These are phyloP conservation scores for Mortierella antarctica DNA, from an alignment of 192 early-diverging fungal species.

Conservation along the genomic window DNA sequence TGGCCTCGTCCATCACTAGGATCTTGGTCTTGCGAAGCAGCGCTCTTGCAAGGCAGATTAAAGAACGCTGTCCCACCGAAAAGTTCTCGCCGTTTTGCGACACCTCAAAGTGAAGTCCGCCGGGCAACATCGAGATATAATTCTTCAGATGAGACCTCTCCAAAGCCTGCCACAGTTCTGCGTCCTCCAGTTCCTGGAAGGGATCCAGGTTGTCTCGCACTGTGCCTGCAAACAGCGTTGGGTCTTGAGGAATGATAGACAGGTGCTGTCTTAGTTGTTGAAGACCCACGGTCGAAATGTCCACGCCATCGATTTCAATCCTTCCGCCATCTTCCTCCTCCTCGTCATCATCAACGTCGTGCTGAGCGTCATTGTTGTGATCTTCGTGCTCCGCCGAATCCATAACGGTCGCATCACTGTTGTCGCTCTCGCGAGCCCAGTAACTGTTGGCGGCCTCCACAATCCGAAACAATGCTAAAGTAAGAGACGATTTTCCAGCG, in stretches of 20 bases:
- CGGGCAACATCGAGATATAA: slow-evolving; percentile 39
- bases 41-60: slow-evolving; percentile 81
- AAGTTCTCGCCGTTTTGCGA: slow-evolving; percentile 85
- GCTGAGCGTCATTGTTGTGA: not conserved
- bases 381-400: not conserved
- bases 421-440: slow-evolving; percentile 62
- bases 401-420: slow-evolving; percentile 24
- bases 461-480: slow-evolving; percentile 60
- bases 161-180: slow-evolving; percentile 78
- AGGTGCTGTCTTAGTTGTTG: slow-evolving; percentile 79
- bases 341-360: slow-evolving; percentile 30
- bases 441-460: slow-evolving; percentile 57
- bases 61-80: slow-evolving; percentile 80
- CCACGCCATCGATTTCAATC: slow-evolving; percentile 84
- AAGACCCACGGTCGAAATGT: slow-evolving; percentile 76
- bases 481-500: slow-evolving; percentile 63
- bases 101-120: slow-evolving; percentile 74
- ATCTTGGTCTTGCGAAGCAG: slow-evolving; percentile 74
- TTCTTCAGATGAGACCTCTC: slow-evolving; percentile 75
- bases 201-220: slow-evolving; percentile 91
- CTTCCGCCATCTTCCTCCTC: slow-evolving; percentile 65
- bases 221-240: slow-evolving; percentile 61
- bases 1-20: slow-evolving; percentile 91
- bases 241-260: slow-evolving; percentile 89
- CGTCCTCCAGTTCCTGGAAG: slow-evolving; percentile 79